Evolutionary conservation across 2,329 filamentous ascomycete genomes (phyloP), one percentile per base, ranked within the genome.

Genomic region (Ascochyta koolunga): DNA sequence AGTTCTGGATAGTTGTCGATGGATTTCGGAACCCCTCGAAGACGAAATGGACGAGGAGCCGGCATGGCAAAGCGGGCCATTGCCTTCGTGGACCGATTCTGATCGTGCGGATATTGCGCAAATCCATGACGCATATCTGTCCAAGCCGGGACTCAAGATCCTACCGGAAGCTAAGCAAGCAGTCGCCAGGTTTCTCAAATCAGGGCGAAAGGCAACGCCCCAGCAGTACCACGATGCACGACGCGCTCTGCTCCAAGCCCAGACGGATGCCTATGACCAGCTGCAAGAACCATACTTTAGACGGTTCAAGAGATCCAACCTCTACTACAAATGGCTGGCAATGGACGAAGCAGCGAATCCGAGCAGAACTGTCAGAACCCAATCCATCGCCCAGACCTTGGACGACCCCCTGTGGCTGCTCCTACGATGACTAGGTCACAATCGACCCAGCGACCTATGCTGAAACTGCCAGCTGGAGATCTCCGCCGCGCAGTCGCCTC

Each of bases 1-100:
- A 99, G 68, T 99, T 98, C 74, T 99, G 93, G 92, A 87, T 99
- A 35, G 95, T 98, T 3, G 95, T 98, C 5, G 95, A 99, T 76
- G 93, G 95, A 0, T 91, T 98, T 65, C 89, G 96, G 36, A 96
- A 96, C 65, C 96, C 95, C 79, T 99, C 2, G 95, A 99, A 75
- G 90, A 93, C 60, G 89, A 90, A 66, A 88, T 88, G 31, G 87
- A 88, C 18, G 77, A 86, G 22, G 77, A 86, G 24, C 81, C 85
- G 38, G 81, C 85, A 29, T 79, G 88, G 43, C 84, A 88, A 2
- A 78, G 62, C 24, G 63, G 66, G 8, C 56, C 68, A 3, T 56
- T 71, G 11, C 80, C 83, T 2, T 83, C 86, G 45, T 97, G 92
- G 90, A 89, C 87, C 1, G 86, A 93, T 24, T 88, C 92, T 0